These are phyloP conservation scores for Talaromyces sp. DNA, from an alignment of 2,329 filamentous ascomycete species.

Conservation along the genomic window DNA sequence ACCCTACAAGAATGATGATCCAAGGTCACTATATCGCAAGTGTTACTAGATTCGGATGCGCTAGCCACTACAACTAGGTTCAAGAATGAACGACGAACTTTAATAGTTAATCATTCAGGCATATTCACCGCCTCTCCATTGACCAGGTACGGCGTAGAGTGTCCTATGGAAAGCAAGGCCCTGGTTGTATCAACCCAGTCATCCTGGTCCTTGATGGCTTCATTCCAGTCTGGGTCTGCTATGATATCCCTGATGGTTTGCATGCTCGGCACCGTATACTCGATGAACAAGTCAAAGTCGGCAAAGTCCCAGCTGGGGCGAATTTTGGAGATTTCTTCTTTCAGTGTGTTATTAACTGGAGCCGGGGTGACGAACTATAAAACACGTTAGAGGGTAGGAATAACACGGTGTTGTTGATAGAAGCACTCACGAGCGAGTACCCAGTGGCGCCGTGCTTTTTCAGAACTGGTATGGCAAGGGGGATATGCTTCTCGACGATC, in stretches of 20 bases:
- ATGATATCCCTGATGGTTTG: slow-evolving; percentile 18
- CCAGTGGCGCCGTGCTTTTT: slow-evolving; percentile 20
- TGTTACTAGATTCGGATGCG: no score
- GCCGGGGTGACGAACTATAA: slow-evolving; percentile 1
- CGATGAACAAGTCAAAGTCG: slow-evolving; percentile 26
- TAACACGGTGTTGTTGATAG: neutral
- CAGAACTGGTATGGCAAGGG: slow-evolving; percentile 23
- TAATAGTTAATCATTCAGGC: neutral
- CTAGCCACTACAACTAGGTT: no score
- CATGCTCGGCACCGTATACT: slow-evolving; percentile 20
- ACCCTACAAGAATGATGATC: no score
- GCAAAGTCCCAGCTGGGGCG: slow-evolving; percentile 14
- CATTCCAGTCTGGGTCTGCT: slow-evolving; percentile 22
- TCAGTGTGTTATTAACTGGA: neutral
- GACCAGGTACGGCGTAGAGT: slow-evolving; percentile 21
- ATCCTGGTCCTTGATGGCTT: slow-evolving; percentile 22
- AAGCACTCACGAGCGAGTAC: slow-evolving; percentile 22
- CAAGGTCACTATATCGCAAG: no score
- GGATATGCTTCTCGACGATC: slow-evolving; percentile 25
- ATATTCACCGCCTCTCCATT: slow-evolving; percentile 22
- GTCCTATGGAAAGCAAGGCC: slow-evolving; percentile 21
- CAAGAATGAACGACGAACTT: no score
- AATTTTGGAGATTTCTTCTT: slow-evolving; percentile 11
- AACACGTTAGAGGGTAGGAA: neutral
- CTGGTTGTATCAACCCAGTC: slow-evolving; percentile 24